Conservation (phyloP, 2,329 filamentous ascomycete genomes). For the Periconia sp. region DNA sequence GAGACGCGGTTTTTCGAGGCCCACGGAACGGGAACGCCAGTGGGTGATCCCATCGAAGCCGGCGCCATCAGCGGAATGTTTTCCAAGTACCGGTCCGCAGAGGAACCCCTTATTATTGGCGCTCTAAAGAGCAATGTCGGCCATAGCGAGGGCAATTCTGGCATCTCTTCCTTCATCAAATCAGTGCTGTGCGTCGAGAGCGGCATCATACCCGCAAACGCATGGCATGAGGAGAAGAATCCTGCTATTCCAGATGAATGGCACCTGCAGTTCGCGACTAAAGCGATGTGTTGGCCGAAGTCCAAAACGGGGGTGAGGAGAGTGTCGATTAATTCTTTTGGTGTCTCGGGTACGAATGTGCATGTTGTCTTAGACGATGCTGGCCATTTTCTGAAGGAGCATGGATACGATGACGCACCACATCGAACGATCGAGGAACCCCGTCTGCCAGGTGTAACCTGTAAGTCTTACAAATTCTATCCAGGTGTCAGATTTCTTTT, state of each 20-base stretch:
- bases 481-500: neutral
- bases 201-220: conserved; percentile 28
- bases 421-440: neutral
- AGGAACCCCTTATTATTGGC: neutral
- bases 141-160: conserved; percentile 43
- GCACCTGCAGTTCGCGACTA: neutral
- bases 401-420: conserved; percentile 1
- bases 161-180: conserved; percentile 40
- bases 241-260: conserved; percentile 14
- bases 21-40: conserved; percentile 56
- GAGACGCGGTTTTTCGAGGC: conserved; percentile 28
- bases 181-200: conserved; percentile 41
- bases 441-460: neutral
- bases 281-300: conserved; percentile 14
- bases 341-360: conserved; percentile 15
- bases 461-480: no score
- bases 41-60: conserved; percentile 34
- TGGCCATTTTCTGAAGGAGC: conserved; percentile 13
- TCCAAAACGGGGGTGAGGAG: conserved; percentile 9
- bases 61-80: conserved; percentile 14
- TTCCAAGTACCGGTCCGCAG: conserved; percentile 5
- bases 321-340: conserved; percentile 14
- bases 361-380: conserved; percentile 23
- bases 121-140: conserved; percentile 42
- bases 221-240: conserved; percentile 5